Conservation (phyloP, 805 yeast genomes). For the Barnettozyma wickerhamii region DNA sequence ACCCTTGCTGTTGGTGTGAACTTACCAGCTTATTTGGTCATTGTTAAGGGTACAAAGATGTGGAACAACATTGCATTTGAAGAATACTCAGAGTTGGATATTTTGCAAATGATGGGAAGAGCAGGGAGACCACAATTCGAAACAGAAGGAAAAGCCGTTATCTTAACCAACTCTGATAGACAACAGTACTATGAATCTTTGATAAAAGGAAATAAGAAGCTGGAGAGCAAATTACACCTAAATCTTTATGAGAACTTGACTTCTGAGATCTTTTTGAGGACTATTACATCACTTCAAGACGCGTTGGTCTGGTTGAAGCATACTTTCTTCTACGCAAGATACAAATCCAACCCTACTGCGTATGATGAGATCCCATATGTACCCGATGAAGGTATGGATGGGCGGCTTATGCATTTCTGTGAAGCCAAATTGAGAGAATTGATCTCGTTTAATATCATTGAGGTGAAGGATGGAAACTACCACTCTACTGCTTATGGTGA, state of each 20-base stretch:
- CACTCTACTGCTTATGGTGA: slow-evolving; percentile 39
- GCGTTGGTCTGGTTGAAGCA: slow-evolving; percentile 44
- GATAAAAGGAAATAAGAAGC: slow-evolving; percentile 36
- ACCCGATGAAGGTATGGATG: slow-evolving; percentile 24
- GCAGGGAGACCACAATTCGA: slow-evolving; percentile 63
- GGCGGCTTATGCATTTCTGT: slow-evolving; percentile 31
- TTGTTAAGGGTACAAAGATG: slow-evolving; percentile 58
- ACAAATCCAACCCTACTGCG: slow-evolving; percentile 33
- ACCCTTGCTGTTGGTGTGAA: slow-evolving; percentile 61
- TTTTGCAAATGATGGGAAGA: slow-evolving; percentile 61
- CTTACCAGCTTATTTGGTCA: slow-evolving; percentile 55
- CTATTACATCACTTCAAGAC: slow-evolving; percentile 32
- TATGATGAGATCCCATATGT: slow-evolving; percentile 31
- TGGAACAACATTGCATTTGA: slow-evolving; percentile 46
- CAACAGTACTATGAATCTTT: slow-evolving; percentile 37
- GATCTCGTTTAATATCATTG: slow-evolving; percentile 28
- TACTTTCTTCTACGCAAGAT: slow-evolving; percentile 47
- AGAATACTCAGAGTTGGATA: slow-evolving; percentile 52
- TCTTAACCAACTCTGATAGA: slow-evolving; percentile 38
- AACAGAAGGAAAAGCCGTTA: slow-evolving; percentile 41
- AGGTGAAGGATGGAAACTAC: slow-evolving; percentile 13
- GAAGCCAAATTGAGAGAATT: slow-evolving; percentile 31
- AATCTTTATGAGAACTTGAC: slow-evolving; percentile 37
- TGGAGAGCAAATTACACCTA: slow-evolving; percentile 44
- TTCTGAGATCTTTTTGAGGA: slow-evolving; percentile 40